Evolutionary conservation across 2,329 filamentous ascomycete genomes (phyloP).

Genomic region (Diaporthe sp.): DNA sequence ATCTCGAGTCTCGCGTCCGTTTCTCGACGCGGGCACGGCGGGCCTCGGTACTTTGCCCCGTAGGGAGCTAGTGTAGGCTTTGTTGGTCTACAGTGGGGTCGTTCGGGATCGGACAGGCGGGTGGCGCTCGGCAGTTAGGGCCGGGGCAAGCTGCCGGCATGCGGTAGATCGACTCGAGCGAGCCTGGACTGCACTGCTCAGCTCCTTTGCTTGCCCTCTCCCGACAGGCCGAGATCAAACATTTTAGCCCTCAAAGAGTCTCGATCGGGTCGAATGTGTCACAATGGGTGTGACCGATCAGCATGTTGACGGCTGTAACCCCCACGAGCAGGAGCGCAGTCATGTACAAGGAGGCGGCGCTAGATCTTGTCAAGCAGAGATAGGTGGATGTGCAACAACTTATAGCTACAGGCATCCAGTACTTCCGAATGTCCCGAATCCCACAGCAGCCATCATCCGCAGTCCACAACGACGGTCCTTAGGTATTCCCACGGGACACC

Average conservation of each 20-base stretch:
- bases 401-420: too few species aligned
- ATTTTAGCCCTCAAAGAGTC: neutral
- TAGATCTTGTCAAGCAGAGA: neutral
- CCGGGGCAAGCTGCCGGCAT: neutral
- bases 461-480: neutral
- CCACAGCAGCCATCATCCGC: neutral
- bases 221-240: neutral
- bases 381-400: neutral
- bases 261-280: neutral
- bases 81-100: neutral
- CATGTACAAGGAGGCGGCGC: neutral
- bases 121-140: slow-evolving; percentile 14
- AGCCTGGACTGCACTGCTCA: neutral
- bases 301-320: neutral
- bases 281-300: neutral
- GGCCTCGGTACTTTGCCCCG: neutral
- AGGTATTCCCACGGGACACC: neutral
- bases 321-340: too few species aligned
- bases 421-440: neutral
- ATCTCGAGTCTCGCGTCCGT: slow-evolving; percentile 8
- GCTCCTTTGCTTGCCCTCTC: too few species aligned
- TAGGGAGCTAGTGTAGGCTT: neutral
- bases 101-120: neutral
- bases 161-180: neutral
- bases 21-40: slow-evolving; percentile 5